These are phyloP conservation scores for Calonectria ilicicola DNA, from an alignment of 2,329 filamentous ascomycete genomes.

Conservation along the genomic window DNA sequence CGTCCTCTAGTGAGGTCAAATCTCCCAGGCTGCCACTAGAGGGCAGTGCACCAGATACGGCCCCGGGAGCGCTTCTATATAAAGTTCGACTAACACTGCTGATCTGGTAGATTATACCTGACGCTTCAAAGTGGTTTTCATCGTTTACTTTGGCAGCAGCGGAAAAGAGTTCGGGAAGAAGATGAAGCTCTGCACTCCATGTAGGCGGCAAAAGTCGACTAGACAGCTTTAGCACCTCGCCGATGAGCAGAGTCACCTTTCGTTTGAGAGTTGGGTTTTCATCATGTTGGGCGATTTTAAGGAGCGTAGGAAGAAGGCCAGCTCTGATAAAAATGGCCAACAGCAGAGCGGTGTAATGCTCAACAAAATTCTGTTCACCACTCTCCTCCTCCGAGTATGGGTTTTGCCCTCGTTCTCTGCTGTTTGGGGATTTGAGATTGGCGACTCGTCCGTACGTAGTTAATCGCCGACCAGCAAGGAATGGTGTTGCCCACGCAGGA, in stretches of 20 bases:
- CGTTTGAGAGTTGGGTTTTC: conserved; percentile 80
- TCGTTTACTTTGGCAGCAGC: conserved; percentile 79
- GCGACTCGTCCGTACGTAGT: conserved; percentile 97
- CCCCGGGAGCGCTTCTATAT: conserved; percentile 76
- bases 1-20: conserved; percentile 66
- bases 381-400: conserved; percentile 73
- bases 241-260: conserved; percentile 90
- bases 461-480: conserved; percentile 89
- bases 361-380: conserved; percentile 85
- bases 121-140: conserved; percentile 82
- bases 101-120: conserved; percentile 95
- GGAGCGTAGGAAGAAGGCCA: conserved; percentile 73
- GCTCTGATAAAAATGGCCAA: conserved; percentile 87
- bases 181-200: conserved; percentile 87
- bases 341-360: conserved; percentile 92
- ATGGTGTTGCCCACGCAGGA: conserved; percentile 94
- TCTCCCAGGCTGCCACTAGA: conserved; percentile 60
- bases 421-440: conserved; percentile 76
- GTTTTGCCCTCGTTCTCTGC: conserved; percentile 61
- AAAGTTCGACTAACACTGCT: conserved; percentile 96
- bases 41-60: conserved; percentile 52
- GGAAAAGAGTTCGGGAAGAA: conserved; percentile 87
- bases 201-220: conserved; percentile 85
- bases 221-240: conserved; percentile 90
- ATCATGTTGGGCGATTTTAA: conserved; percentile 75